Evolutionary conservation across 2,329 filamentous ascomycete genomes (phyloP).

Genomic region (Sphaerulina populicola): DNA sequence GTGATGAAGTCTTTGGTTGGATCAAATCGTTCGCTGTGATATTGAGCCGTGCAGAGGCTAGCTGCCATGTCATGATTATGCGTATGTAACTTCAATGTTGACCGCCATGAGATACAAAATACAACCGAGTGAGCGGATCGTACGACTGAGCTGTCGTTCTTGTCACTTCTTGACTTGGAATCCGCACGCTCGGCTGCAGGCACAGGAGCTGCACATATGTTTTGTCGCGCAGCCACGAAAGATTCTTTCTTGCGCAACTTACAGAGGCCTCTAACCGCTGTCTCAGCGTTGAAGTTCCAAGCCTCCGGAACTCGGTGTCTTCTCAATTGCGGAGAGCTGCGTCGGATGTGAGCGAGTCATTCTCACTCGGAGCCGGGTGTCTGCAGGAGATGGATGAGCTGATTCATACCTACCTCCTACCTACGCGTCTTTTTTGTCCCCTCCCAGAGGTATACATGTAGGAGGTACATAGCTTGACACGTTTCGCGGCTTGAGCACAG

Average conservation of each 20-base stretch:
- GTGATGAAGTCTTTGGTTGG: not conserved
- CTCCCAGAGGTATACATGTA: not conserved
- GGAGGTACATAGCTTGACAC: not conserved
- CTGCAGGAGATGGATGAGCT: not conserved
- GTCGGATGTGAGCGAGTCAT: not conserved
- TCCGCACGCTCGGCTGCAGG: conserved; percentile 1
- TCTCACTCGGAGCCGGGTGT: not conserved
- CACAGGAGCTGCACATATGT: conserved; percentile 1
- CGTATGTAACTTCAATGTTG: not conserved
- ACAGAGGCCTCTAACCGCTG: not conserved
- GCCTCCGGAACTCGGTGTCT: not conserved
- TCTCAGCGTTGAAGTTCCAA: conserved; percentile 1
- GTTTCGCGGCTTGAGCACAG: not conserved
- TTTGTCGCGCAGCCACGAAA: not conserved
- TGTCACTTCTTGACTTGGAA: not conserved
- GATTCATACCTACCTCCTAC: not conserved
- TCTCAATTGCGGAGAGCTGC: not conserved
- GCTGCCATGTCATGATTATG: not conserved
- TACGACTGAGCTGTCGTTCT: conserved; percentile 4
- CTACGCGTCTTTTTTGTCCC: not conserved
- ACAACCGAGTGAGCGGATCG: not conserved
- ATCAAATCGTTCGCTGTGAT: not conserved
- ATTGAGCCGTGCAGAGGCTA: not conserved
- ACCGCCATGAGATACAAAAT: not conserved
- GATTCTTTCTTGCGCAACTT: not conserved